These are phyloP conservation scores for Exserohilum rostratum DNA, from an alignment of 2,329 filamentous ascomycete genomes.

Conservation along the genomic window DNA sequence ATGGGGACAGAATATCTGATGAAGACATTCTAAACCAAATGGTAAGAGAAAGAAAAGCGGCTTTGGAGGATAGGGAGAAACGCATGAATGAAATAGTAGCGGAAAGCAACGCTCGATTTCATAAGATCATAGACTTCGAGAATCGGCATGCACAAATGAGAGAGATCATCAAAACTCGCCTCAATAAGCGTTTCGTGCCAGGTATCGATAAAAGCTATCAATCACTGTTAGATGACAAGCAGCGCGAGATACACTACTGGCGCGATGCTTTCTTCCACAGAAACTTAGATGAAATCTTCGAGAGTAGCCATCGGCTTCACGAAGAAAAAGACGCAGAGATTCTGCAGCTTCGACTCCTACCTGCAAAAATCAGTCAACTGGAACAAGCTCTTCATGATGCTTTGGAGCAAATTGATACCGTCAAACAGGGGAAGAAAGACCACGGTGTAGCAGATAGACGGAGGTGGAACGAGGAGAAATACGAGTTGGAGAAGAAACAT, in stretches of 20 bases:
- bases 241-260: neutral
- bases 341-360: neutral
- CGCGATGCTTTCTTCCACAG: neutral
- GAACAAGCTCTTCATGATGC: neutral
- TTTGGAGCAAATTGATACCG: neutral
- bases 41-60: neutral
- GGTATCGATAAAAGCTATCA: neutral
- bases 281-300: neutral
- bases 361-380: neutral
- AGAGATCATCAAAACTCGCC: neutral
- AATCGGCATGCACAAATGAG: neutral
- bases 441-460: conserved; percentile 2
- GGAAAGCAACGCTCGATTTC: neutral
- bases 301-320: neutral
- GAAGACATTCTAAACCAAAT: neutral
- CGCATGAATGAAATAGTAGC: neutral
- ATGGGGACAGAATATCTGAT: neutral
- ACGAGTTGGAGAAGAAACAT: neutral
- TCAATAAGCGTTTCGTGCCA: neutral
- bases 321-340: conserved; percentile 3
- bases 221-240: neutral
- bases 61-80: neutral
- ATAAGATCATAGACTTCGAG: neutral
- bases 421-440: conserved; percentile 1
- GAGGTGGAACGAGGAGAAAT: neutral